Conservation (phyloP, 306 rosid genomes). For the Spatholobus suberectus region DNA sequence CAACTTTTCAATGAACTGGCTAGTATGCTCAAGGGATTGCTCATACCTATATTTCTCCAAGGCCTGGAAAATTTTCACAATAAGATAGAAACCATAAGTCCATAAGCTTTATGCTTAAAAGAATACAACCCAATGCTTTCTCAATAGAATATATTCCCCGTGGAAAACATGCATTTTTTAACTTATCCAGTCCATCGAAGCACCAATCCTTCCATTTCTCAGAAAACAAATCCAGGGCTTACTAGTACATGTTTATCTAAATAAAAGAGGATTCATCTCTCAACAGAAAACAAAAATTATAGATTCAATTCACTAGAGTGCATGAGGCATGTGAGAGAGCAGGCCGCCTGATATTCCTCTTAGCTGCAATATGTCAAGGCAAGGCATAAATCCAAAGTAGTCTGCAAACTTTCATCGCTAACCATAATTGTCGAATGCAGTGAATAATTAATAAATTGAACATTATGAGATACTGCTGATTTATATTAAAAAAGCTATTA, state of each 20-base stretch:
- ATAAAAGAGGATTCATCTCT: background rate
- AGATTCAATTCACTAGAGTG: background rate
- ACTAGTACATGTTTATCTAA: conserved; percentile 7
- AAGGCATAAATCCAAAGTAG: conserved; percentile 19
- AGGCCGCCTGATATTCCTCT: background rate
- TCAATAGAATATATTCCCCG: conserved; percentile 2
- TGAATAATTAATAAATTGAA: background rate
- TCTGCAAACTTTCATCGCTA: background rate
- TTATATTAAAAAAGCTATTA: background rate
- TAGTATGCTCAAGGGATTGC: conserved; percentile 88
- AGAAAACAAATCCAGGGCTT: background rate
- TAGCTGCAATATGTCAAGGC: background rate
- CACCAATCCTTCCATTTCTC: background rate
- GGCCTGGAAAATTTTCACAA: conserved; percentile 55
- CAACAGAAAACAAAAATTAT: background rate
- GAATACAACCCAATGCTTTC: conserved; percentile 17
- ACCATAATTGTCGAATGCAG: background rate
- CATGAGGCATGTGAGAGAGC: background rate
- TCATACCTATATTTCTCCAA: conserved; percentile 72
- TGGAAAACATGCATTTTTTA: background rate
- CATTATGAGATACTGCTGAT: background rate
- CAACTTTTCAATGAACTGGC: conserved; percentile 85
- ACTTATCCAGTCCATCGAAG: conserved; percentile 14
- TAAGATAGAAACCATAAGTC: conserved; percentile 14
- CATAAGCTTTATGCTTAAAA: background rate